Evolutionary conservation across 1,284 basidiomycete species (phyloP), one percentile per base, ranked within the genome.

Genomic region (Vanrija humicola): DNA sequence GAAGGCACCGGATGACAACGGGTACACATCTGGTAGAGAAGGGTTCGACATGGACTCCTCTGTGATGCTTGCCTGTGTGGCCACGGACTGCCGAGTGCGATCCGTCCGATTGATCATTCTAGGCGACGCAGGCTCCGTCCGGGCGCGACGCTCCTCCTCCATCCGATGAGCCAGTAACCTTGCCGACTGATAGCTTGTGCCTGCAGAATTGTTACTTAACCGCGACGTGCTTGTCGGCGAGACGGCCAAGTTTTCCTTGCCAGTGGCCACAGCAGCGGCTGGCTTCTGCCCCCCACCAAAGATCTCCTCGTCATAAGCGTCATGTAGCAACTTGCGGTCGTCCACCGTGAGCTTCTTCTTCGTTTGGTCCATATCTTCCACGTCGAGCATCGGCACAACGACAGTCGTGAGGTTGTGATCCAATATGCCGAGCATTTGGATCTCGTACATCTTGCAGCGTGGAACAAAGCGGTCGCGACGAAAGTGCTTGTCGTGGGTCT

Each of bases 401-500:
- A 95, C 93, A 60, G 87, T 88, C 16, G 88, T 84, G 29, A 91
- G 86, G 68, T 92, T 92, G 68, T 94, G 88, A 64, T 92, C 90
- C 46, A 95, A 79, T 9, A 94, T 79, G 5, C 92, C 92, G 8
- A 95, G 82, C 88, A 90, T 93, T 69, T 95, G 88, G 45, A 95
- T 91, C 69, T 94, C 88, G 65, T 90, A 88, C 90, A 96, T 94
- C 76, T 89, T 90, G 39, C 89, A 90, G 43, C 91, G 84, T 3
- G 90, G 86, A 25, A 96, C 81, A 69, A 96, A 97, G 82, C 91
- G 84, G 74, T 95, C 93, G 59, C 82, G 79, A 45, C 92, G 83
- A 70, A 96, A 89, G 0, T 91, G 92, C 58, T 76, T 77, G 62
- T 78, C 76, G 56, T 74, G 74, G 0, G 71, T 72, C 48, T 74